Evolutionary conservation across 176 grass and related monocot species (phyloP).

Genomic region (Eleusine indica): DNA sequence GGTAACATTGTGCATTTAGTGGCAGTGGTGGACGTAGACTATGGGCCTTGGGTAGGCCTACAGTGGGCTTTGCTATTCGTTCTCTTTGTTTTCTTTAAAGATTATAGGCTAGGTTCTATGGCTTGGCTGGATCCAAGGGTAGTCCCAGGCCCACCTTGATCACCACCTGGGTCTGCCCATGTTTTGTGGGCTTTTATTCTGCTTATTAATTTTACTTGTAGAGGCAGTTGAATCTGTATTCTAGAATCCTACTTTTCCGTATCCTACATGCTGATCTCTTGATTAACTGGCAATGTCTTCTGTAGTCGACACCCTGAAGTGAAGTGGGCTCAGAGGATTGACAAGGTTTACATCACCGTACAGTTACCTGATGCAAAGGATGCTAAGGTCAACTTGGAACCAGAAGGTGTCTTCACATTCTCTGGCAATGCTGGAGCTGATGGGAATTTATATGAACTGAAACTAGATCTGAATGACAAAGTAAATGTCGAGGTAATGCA

Average conservation of each 20-base stretch:
- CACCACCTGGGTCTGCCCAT: too few species aligned
- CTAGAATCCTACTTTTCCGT: not conserved
- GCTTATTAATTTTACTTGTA: not conserved
- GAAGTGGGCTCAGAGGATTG: constrained; percentile 91
- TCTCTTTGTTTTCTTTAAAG: too few species aligned
- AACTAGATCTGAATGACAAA: constrained; percentile 86
- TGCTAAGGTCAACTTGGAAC: constrained; percentile 84
- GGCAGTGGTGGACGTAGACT: too few species aligned
- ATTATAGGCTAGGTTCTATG: too few species aligned
- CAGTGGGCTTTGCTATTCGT: too few species aligned
- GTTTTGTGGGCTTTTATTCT: not conserved
- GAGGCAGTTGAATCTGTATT: not conserved
- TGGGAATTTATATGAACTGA: constrained; percentile 65
- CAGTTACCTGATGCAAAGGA: constrained; percentile 88
- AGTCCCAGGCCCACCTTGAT: too few species aligned
- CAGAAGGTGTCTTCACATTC: constrained; percentile 88
- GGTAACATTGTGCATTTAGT: not conserved
- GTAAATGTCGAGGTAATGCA: constrained; percentile 79
- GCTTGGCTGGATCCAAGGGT: too few species aligned
- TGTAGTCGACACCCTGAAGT: constrained; percentile 82
- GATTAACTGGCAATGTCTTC: constrained; percentile 36
- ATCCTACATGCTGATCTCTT: constrained; percentile 1
- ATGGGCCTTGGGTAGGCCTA: too few species aligned
- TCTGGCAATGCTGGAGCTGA: constrained; percentile 72
- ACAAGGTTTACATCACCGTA: constrained; percentile 89